These are phyloP conservation scores for Thalassiosira mediterranea DNA, from an alignment of 352 stramenopile species.

Conservation along the genomic window DNA sequence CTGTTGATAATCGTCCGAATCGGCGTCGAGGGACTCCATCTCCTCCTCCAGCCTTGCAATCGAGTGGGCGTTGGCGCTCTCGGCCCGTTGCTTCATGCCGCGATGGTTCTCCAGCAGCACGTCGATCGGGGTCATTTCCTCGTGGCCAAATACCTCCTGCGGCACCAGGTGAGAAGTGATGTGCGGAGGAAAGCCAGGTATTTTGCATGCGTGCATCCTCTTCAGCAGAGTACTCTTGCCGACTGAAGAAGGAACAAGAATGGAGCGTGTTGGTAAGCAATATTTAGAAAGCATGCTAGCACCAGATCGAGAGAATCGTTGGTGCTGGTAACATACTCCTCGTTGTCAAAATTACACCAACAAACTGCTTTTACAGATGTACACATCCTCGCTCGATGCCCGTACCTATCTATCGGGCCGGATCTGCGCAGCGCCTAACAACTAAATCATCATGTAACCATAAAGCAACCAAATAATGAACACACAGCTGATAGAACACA, in stretches of 20 bases:
- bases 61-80: neutral
- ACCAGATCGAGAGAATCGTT: too few species aligned
- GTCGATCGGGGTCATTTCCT: constrained; percentile 46
- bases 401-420: too few species aligned
- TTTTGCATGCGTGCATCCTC: constrained; percentile 64
- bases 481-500: too few species aligned
- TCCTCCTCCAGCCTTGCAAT: constrained; percentile 56
- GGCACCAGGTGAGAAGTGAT: constrained; percentile 68
- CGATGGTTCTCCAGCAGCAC: constrained; percentile 31
- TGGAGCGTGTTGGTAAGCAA: neutral
- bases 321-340: too few species aligned
- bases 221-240: constrained; percentile 72
- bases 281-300: too few species aligned
- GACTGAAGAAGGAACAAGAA: constrained; percentile 8
- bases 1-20: constrained; percentile 35
- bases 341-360: too few species aligned
- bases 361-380: too few species aligned
- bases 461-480: too few species aligned
- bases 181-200: constrained; percentile 72
- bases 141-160: constrained; percentile 62
- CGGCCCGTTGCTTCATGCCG: constrained; percentile 12
- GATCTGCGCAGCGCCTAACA: too few species aligned
- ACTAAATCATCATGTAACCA: too few species aligned
- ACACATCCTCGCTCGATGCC: too few species aligned
- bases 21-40: constrained; percentile 52